Base-by-base conservation (phyloP, 805 yeast species). In the Saccharomyces paradoxus region DNA sequence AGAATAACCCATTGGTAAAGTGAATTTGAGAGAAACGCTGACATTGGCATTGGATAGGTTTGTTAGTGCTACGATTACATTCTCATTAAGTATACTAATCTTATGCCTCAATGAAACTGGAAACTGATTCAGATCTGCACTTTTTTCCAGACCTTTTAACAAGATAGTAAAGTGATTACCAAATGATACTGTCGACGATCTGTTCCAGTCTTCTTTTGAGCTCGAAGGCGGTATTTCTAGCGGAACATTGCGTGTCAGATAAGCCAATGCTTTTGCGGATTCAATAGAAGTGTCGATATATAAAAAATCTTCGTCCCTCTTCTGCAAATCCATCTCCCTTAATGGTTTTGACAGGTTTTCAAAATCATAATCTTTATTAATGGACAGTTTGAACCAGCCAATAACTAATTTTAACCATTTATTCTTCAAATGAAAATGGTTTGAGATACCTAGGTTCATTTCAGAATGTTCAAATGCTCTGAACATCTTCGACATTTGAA, bases 1-100 rank as follows among this genome's bases (percentile, higher is more conserved):
- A 62, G 87, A 87, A 63, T 82, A 86, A 0, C 94, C 91, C 60
- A 88, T 76, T 0, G 94, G 89, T 17, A 88, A 69, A 2, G 89
- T 89, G 67, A 80, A 81, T 51, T 81, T 81, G 61, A 89, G 72
- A 4, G 96, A 95, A 27, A 86, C 82, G 53, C 84, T 88, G 8
- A 84, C 81, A 62, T 88, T 89, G 8, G 87, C 77, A 60, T 79
- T 82, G 48, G 89, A 72, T 48, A 89, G 67, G 58, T 86, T 85
- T 2, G 88, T 81, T 50, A 88, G 73, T n/a, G 86, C 81, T 28
- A 74, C 71, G 50, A 87, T 79, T 13, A 83, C 80, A 66, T 82
- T 81, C 10, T 83, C 86, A 9, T 81, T 77, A 14, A 88, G 74
- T 7, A 71, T 68, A 14, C 78, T 73, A 2, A 80, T 71, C 61